Percentiles rank a stretch among this genome's conserved stretches.
Evolutionary conservation across 495 filamentous ascomycete species (phyloP).

Genomic region (Podospora pseudoanserina): DNA sequence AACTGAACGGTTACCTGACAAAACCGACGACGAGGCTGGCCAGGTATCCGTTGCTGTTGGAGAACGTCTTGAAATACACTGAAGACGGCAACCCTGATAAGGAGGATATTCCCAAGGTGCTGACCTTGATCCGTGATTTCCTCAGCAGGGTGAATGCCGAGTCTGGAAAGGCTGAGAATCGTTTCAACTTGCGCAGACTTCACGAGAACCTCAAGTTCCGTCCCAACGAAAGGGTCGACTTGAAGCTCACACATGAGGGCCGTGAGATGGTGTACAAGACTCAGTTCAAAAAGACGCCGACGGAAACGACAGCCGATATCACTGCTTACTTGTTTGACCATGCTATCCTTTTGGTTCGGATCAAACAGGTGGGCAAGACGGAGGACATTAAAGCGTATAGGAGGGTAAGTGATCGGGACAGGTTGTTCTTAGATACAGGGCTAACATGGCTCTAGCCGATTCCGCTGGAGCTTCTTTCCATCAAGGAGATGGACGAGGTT

Average conservation of each 20-base stretch:
- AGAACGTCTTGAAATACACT: constrained; percentile 85
- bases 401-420: constrained; percentile 47
- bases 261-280: constrained; percentile 92
- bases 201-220: constrained; percentile 86
- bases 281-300: constrained; percentile 83
- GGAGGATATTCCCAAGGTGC: constrained; percentile 83
- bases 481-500: constrained; percentile 94
- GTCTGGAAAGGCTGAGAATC: constrained; percentile 95
- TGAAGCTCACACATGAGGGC: constrained; percentile 91
- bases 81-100: constrained; percentile 83
- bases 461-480: constrained; percentile 86
- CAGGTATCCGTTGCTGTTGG: constrained; percentile 90
- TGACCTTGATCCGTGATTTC: constrained; percentile 79
- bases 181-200: constrained; percentile 89
- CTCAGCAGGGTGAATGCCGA: constrained; percentile 86
- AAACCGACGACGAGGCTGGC: constrained; percentile 97
- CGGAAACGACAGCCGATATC: constrained; percentile 81
- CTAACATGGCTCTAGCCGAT: constrained; percentile 60
- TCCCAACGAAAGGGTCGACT: constrained; percentile 81
- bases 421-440: neutral
- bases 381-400: constrained; percentile 94
- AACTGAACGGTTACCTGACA: constrained; percentile 96
- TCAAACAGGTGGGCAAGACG: constrained; percentile 85
- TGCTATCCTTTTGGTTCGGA: constrained; percentile 80
- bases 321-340: constrained; percentile 96